These are phyloP conservation scores for Phytophthora podocarpi DNA, from an alignment of 352 stramenopile genomes.

Conservation along the genomic window DNA sequence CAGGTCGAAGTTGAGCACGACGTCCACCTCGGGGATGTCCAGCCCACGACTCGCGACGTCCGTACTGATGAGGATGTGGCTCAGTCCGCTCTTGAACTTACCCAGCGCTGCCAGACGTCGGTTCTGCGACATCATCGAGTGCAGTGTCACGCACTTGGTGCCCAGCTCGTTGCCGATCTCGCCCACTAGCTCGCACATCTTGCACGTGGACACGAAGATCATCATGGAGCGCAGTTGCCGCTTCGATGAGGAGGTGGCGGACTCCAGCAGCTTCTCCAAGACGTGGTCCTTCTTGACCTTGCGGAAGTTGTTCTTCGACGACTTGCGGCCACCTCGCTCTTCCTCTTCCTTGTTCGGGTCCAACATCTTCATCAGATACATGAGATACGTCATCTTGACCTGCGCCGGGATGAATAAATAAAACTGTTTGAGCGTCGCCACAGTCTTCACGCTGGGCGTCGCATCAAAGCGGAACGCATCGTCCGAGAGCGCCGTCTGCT, in stretches of 20 bases:
- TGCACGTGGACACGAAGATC: conserved; percentile 98
- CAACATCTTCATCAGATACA: conserved; percentile 84
- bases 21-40: conserved; percentile 96
- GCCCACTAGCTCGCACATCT: conserved; percentile 94
- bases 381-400: conserved; percentile 96
- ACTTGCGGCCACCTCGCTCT: conserved; percentile 40
- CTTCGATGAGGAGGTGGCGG: conserved; percentile 25
- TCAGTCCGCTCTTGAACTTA: conserved; percentile 96
- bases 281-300: conserved; percentile 47
- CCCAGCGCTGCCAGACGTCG: conserved; percentile 93
- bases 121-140: conserved; percentile 96
- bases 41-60: conserved; percentile 97
- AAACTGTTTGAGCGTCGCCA: conserved; percentile 93
- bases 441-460: conserved; percentile 87
- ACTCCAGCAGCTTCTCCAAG: conserved; percentile 30
- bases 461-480: conserved; percentile 74
- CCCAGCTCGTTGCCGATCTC: conserved; percentile 94
- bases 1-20: conserved; percentile 98
- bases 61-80: conserved; percentile 95
- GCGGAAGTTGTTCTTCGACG: conserved; percentile 15
- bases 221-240: conserved; percentile 87
- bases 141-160: conserved; percentile 94
- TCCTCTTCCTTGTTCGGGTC: conserved; percentile 69
- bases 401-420: conserved; percentile 98
- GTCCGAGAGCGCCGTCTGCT: conserved; percentile 68